These are phyloP conservation scores for Oleoguttula mirabilis DNA, from an alignment of 495 filamentous ascomycete species.

Conservation along the genomic window DNA sequence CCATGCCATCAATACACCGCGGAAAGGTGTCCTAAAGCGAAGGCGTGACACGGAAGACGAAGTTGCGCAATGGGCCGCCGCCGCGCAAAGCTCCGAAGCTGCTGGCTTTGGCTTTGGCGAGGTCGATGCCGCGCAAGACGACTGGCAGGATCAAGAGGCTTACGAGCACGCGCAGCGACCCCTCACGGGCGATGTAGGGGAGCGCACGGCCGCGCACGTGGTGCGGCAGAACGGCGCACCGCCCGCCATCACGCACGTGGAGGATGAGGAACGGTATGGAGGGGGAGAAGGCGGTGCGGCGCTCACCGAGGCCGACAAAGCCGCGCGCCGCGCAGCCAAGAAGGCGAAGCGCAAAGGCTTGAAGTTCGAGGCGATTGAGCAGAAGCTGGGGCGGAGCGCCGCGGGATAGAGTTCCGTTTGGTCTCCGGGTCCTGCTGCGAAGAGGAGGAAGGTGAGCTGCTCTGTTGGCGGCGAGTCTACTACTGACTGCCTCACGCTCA, in stretches of 20 bases:
- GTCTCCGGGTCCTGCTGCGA: not conserved
- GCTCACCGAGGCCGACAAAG: slow-evolving; percentile 29
- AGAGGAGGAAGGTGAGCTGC: too few species aligned
- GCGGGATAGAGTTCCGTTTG: slow-evolving; percentile 22
- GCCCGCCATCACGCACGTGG: slow-evolving; percentile 6
- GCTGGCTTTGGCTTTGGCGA: slow-evolving; percentile 3
- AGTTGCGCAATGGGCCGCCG: not conserved
- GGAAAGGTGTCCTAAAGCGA: too few species aligned
- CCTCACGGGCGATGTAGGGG: slow-evolving; percentile 31
- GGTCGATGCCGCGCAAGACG: slow-evolving; percentile 18
- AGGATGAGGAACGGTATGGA: slow-evolving; percentile 22
- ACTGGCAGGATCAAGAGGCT: slow-evolving; percentile 42
- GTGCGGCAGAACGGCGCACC: slow-evolving; percentile 13
- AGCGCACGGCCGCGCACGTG: slow-evolving; percentile 20
- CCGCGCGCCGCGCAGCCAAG: slow-evolving; percentile 32
- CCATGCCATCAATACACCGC: too few species aligned
- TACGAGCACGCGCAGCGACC: slow-evolving; percentile 36
- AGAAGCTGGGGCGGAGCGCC: slow-evolving; percentile 27
- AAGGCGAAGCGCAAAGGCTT: slow-evolving; percentile 22
- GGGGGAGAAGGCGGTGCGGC: slow-evolving; percentile 4
- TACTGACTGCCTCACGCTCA: too few species aligned
- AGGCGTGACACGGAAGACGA: slow-evolving; percentile 10
- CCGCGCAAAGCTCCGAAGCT: slow-evolving; percentile 3
- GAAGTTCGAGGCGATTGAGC: slow-evolving; percentile 14
- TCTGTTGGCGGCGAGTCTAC: too few species aligned